phyloP scores from a whole-genome alignment of 2,329 filamentous ascomycete genomes.

The Pseudocercospora musae region DNA sequence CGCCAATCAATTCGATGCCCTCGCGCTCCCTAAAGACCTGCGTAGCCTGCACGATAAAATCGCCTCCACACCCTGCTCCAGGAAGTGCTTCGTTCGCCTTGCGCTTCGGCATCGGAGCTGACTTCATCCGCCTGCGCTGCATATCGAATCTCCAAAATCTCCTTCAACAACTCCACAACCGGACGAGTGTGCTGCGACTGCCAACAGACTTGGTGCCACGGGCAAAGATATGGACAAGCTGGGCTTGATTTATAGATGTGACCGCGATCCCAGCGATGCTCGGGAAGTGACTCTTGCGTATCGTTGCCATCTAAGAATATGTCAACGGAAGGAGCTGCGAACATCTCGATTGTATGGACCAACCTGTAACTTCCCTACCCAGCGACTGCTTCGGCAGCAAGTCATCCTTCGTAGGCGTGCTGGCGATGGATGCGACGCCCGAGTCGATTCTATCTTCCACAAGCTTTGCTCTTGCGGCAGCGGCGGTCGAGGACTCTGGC shows the following conservation, averaged over 20 bases:
- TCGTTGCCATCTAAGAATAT: not conserved
- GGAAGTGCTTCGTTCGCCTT: not conserved
- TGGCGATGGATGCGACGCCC: not conserved
- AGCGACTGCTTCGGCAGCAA: not conserved
- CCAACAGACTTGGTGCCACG: constrained; percentile 20
- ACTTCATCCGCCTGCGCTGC: not conserved
- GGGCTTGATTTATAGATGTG: constrained; percentile 19
- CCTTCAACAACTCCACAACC: constrained; percentile 20
- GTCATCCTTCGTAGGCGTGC: not conserved
- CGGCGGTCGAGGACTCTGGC: constrained; percentile 6
- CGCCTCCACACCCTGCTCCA: not conserved
- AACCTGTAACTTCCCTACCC: not conserved
- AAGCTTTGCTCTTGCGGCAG: not conserved
- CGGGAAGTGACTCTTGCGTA: too few relatives aligned
- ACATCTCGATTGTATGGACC: not conserved
- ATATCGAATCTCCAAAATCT: constrained; percentile 25
- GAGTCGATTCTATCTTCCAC: not conserved
- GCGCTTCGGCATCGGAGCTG: too few relatives aligned
- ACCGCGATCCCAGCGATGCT: not conserved
- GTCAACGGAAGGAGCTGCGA: not conserved
- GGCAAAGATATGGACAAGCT: constrained; percentile 14
- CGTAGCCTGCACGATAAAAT: not conserved
- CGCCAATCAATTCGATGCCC: too few relatives aligned
- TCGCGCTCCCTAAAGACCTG: not conserved
- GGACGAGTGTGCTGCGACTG: constrained; percentile 25